Evolutionary conservation across 2,329 filamentous ascomycete genomes (phyloP), one percentile per base, ranked within the genome.

Genomic region (Stachybotrys chlorohalonatus): DNA sequence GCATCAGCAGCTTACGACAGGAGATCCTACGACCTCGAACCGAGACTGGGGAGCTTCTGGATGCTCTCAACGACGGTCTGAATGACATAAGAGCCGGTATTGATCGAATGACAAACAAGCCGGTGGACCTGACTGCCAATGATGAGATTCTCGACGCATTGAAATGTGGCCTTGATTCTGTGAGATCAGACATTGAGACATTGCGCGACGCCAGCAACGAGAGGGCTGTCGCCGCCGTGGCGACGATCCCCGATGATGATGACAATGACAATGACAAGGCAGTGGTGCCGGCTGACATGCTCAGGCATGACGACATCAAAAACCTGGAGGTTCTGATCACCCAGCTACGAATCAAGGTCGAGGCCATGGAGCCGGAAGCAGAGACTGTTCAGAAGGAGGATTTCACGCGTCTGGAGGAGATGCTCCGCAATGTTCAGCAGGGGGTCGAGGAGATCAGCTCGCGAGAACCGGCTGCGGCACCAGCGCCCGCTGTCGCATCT

Each of bases 141-240:
- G 89, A 95, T 59, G 91, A 96, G 70, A 92, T 96, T 53, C 77
- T 96, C 1, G 89, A 96, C 56, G 90, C 89, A 0, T 78, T 97
- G 54, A 95, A 88, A 67, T 80, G 85, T n/a, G 92, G 91, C 0
- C 75, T 97, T 8, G 84, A 87, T 48, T 81, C 80, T 46, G 79
- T 97, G 15, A 85, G 85, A 53, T 79, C 82, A 2, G 92, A 96
- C 51, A 89, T 96, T 59, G 87, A 91, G 55, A 78, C 79, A 17
- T 77, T 96, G 46, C 87, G 88, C n/a, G 83, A 86, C 30, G 72
- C 70, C 47, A 72, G 65, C 57, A 73, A 73, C 47, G 75, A 76
- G 49, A 73, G 70, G 32, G 80, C 83, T 3, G 73, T 64, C n/a
- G 57, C 60, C 2, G 53, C 59, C 17, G 52, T 59, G 6, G 56